Evolutionary conservation across 2,329 filamentous ascomycete genomes (phyloP), one percentile per base, ranked within the genome.

Genomic region (Cladosporium sp.): DNA sequence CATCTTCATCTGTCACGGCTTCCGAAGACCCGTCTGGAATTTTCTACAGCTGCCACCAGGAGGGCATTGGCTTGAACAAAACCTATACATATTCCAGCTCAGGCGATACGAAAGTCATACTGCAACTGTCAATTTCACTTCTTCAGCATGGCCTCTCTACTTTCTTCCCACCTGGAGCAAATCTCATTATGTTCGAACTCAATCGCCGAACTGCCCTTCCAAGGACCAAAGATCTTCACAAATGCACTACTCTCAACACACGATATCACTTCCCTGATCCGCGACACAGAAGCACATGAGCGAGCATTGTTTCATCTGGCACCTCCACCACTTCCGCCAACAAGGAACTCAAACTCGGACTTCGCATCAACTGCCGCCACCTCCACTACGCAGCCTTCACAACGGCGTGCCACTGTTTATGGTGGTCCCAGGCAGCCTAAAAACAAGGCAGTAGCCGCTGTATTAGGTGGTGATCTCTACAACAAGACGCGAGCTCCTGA

Each of bases 281-380:
- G 95, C 67, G 95, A 99, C 77, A 97, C 94, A 3, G 95, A 99
- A 79, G 82, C 90, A 26, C 94, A 98, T 80, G 95, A 99, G 78
- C 90, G 93, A 73, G 94, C 94, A 7, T 87, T 99, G 21, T 99
- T 98, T 82, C 96, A 94, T 44, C 89, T 97, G 0, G 93, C 94
- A 0, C 88, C 91, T 0, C 87, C 91, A 0, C 84, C 84, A 74
- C 49, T 80, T 35, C 33, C 33, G 73, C 60, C 78, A 74, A 68
- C 81, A 31, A 59, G 26, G 4, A 71, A 72, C 31, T 68, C 85
- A 72, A 72, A 80, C 72, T 76, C 83, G 70, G 73, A 77, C 46
- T 69, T 67, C 46, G 61, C 69, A 10, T 60, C 64, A 3, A 66
- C 67, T 14, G 62, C 68, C 28, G 66, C 69, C 61, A 49, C 26